Evolutionary conservation across 2,329 filamentous ascomycete species (phyloP).

Genomic region (Podosphaera xanthii): DNA sequence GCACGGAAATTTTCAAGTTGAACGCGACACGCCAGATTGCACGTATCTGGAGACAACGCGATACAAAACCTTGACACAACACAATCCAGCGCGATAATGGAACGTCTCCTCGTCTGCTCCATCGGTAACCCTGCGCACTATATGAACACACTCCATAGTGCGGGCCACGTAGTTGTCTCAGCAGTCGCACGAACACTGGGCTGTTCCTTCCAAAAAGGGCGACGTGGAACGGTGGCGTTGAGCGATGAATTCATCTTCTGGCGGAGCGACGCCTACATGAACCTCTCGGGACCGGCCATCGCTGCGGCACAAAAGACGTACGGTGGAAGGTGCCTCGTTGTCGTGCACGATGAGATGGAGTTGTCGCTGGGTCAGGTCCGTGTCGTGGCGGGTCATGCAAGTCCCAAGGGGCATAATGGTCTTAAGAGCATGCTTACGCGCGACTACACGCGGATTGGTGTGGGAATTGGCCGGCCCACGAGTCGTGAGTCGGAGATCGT

Average conservation of each 20-base stretch:
- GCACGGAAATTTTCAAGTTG: no score
- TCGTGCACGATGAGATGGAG: slow-evolving; percentile 82
- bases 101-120: slow-evolving; percentile 55
- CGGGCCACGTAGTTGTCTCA: slow-evolving; percentile 58
- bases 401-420: slow-evolving; percentile 51
- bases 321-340: slow-evolving; percentile 34
- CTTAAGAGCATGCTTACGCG: slow-evolving; percentile 38
- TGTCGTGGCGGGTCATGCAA: slow-evolving; percentile 37
- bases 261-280: slow-evolving; percentile 65
- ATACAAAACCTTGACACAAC: no score
- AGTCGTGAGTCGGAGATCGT: slow-evolving; percentile 46
- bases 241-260: slow-evolving; percentile 38
- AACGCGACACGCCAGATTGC: no score
- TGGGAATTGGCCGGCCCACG: slow-evolving; percentile 71
- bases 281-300: slow-evolving; percentile 53
- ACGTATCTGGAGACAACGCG: no score
- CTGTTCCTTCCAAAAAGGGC: slow-evolving; percentile 25
- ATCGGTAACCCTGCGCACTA: slow-evolving; percentile 68
- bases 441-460: slow-evolving; percentile 35
- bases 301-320: slow-evolving; percentile 39
- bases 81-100: neutral
- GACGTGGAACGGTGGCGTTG: slow-evolving; percentile 25
- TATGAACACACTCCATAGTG: slow-evolving; percentile 60
- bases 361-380: slow-evolving; percentile 42
- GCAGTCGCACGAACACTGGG: slow-evolving; percentile 21